phyloP scores from a whole-genome alignment of 768 basidiomycete genomes.

The Kwoniella sp. region DNA sequence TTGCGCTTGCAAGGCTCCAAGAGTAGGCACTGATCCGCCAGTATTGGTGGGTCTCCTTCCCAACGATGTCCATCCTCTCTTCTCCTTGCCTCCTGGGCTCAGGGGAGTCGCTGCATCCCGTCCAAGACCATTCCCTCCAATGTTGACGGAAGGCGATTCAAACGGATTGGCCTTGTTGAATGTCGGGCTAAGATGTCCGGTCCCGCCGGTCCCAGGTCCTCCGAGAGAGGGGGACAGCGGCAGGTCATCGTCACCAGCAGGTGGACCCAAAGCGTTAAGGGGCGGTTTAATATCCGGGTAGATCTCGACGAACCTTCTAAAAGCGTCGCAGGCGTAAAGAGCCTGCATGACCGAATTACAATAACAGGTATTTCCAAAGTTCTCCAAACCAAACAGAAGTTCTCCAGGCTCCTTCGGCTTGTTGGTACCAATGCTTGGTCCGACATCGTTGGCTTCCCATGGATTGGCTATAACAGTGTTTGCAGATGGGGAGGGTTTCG shows the following conservation, averaged over 20 bases:
- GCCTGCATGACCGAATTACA: conserved; percentile 98
- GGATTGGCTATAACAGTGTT: background rate
- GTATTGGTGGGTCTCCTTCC: conserved; percentile 31
- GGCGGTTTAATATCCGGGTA: conserved; percentile 62
- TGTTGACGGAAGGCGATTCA: conserved; percentile 26
- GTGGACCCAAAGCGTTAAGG: conserved; percentile 59
- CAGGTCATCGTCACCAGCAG: conserved; percentile 39
- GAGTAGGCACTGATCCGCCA: conserved; percentile 15
- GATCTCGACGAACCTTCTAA: conserved; percentile 77
- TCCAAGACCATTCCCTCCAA: background rate
- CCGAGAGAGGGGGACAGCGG: conserved; percentile 12
- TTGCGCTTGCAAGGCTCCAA: conserved; percentile 8
- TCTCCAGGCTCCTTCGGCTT: conserved; percentile 39
- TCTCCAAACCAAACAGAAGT: conserved; percentile 82
- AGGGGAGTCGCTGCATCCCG: conserved; percentile 6
- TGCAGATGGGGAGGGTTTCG: conserved; percentile 1
- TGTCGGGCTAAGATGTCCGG: background rate
- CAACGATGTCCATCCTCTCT: conserved; percentile 38
- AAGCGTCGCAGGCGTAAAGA: conserved; percentile 91
- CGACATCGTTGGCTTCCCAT: conserved; percentile 11
- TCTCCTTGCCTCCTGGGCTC: conserved; percentile 23
- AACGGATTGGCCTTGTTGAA: conserved; percentile 33
- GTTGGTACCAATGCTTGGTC: conserved; percentile 2
- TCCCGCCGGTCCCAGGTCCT: background rate
- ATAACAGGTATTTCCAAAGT: conserved; percentile 98